Evolutionary conservation across 2,329 filamentous ascomycete genomes (phyloP).

Genomic region (Verticillium zaregamsianum): DNA sequence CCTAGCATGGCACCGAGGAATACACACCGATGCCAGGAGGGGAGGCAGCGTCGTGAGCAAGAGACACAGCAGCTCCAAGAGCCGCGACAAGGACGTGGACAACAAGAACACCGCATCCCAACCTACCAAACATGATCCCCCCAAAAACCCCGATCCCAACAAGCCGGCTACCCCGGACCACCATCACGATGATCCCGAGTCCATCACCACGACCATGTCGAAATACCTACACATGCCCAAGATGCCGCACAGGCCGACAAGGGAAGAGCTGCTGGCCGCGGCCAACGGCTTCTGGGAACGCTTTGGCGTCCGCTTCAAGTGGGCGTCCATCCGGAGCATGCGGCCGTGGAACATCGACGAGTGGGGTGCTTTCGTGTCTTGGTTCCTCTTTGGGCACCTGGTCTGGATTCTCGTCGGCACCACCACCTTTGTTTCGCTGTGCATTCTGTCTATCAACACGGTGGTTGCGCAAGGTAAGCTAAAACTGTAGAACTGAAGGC

Average conservation of each 20-base stretch:
- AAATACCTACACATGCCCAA: conserved; percentile 60
- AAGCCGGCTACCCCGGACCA: conserved; percentile 15
- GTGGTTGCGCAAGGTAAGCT: conserved; percentile 83
- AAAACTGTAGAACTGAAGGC: not conserved
- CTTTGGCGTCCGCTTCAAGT: conserved; percentile 89
- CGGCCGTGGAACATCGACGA: conserved; percentile 95
- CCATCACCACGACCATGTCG: conserved; percentile 47
- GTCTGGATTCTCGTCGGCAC: conserved; percentile 96
- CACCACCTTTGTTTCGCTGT: conserved; percentile 90
- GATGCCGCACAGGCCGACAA: conserved; percentile 83
- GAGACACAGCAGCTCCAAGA: conserved; percentile 25
- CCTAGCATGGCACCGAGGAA: conserved; percentile 29
- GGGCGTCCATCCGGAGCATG: conserved; percentile 91
- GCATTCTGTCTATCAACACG: conserved; percentile 90
- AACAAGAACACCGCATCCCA: conserved; percentile 6
- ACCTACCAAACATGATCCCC: conserved; percentile 3
- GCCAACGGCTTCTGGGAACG: conserved; percentile 92
- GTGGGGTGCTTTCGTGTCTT: conserved; percentile 90
- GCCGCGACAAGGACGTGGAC: conserved; percentile 12
- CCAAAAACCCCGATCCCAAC: conserved; percentile 9
- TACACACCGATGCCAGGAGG: conserved; percentile 22
- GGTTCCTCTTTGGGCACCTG: conserved; percentile 89
- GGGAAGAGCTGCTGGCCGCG: conserved; percentile 87
- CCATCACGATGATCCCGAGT: conserved; percentile 26
- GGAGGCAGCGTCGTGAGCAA: conserved; percentile 16